phyloP scores from a whole-genome alignment of 1,284 basidiomycete species.

The Cryptococcus sp. region DNA sequence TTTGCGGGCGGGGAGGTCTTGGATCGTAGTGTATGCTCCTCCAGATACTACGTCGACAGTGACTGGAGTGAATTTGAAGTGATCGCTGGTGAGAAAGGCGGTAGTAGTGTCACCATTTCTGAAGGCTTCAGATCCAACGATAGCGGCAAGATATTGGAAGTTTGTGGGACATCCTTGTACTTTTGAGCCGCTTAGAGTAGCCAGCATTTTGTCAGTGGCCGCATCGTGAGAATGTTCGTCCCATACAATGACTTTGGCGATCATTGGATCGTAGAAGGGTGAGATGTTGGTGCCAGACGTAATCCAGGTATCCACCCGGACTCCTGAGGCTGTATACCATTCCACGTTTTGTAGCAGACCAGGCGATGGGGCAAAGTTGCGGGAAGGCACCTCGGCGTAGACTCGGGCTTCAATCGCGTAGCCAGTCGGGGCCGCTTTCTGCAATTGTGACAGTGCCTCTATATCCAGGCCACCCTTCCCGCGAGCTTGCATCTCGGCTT shows the following conservation, averaged over 20 bases:
- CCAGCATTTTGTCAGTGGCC: constrained; percentile 30
- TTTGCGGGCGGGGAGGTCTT: constrained; percentile 64
- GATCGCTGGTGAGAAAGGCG: constrained; percentile 57
- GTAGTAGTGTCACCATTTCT: constrained; percentile 60
- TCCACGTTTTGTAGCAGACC: constrained; percentile 64
- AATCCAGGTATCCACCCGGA: constrained; percentile 48
- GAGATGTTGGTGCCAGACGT: constrained; percentile 57
- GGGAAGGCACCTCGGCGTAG: constrained; percentile 67
- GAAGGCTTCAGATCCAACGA: constrained; percentile 57
- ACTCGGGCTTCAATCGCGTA: constrained; percentile 65
- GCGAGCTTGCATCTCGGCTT: constrained; percentile 37
- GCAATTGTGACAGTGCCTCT: constrained; percentile 25
- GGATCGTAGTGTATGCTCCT: constrained; percentile 64
- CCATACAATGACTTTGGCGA: constrained; percentile 43
- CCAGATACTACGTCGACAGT: constrained; percentile 62
- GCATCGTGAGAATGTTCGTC: constrained; percentile 26
- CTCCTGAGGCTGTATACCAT: constrained; percentile 45
- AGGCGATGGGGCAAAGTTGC: constrained; percentile 63
- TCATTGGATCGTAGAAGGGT: constrained; percentile 63
- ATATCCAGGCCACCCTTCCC: constrained; percentile 52
- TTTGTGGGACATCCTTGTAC: constrained; percentile 63
- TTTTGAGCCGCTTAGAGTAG: constrained; percentile 51
- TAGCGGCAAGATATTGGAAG: constrained; percentile 58
- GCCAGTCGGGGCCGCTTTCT: constrained; percentile 31
- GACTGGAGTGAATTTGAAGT: constrained; percentile 41